phyloP scores from a whole-genome alignment of 1,284 basidiomycete genomes.

The Malassezia pachydermatis region DNA sequence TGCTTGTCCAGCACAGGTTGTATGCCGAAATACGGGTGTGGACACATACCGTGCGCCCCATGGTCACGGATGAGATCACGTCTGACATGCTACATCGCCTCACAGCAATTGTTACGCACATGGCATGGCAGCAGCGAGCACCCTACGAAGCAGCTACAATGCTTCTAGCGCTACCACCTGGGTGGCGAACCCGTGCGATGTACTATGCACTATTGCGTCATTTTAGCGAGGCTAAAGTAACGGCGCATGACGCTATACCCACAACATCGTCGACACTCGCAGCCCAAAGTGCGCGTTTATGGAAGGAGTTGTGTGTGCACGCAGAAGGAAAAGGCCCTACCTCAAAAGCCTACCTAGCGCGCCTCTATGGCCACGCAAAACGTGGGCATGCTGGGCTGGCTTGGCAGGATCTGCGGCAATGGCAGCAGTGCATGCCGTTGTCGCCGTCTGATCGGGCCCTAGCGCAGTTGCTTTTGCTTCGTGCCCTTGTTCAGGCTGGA shows the following conservation, averaged over 20 bases:
- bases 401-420: not conserved
- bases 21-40: conserved; percentile 16
- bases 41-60: conserved; percentile 15
- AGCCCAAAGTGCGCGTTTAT: too few species aligned
- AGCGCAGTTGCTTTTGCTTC: not conserved
- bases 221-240: conserved; percentile 15
- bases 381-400: not conserved
- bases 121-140: conserved; percentile 9
- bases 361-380: conserved; percentile 6
- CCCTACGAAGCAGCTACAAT: conserved; percentile 17
- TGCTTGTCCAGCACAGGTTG: conserved; percentile 18
- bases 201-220: conserved; percentile 23
- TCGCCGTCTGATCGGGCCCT: not conserved
- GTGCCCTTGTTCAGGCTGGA: conserved; percentile 4
- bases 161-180: conserved; percentile 16
- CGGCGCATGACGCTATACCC: not conserved
- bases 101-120: conserved; percentile 16
- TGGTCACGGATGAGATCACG: not conserved
- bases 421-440: not conserved
- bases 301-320: conserved; percentile 16
- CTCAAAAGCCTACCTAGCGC: not conserved
- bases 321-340: conserved; percentile 9
- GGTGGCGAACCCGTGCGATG: conserved; percentile 20
- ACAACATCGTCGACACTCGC: too few species aligned
- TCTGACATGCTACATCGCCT: conserved; percentile 10